A percentile compares a stretch with the other conserved stretches of the same genome.
Conservation (phyloP, 2,329 filamentous ascomycete genomes). For the Aureobasidium namibiae region DNA sequence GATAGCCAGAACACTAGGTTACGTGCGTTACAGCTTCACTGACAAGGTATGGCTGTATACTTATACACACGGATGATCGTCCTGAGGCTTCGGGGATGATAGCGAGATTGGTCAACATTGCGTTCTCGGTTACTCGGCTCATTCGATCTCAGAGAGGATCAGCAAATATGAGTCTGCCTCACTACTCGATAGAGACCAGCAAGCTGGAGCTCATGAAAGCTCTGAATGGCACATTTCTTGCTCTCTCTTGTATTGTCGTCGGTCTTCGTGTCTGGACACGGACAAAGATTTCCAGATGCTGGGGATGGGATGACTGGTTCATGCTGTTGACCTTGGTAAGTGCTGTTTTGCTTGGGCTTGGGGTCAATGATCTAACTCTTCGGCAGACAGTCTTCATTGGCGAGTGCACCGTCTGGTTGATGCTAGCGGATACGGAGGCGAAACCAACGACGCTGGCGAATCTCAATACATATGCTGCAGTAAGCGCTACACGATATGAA, state of each 20-base stretch:
- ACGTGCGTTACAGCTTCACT: neutral
- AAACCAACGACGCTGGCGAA: neutral
- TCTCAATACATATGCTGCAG: neutral
- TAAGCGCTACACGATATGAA: neutral
- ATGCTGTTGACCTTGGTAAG: conserved; percentile 33
- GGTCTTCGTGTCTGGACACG: conserved; percentile 33
- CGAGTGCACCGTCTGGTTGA: neutral
- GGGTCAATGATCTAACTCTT: neutral
- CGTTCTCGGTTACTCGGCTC: neutral
- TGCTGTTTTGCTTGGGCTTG: neutral
- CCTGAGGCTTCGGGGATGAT: no score
- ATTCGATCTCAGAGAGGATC: neutral
- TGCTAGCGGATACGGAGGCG: neutral
- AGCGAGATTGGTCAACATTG: neutral
- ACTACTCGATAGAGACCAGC: neutral
- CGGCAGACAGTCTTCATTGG: conserved; percentile 11
- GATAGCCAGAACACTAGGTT: neutral
- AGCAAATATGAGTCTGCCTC: neutral
- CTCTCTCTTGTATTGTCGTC: conserved; percentile 31
- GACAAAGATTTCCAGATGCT: conserved; percentile 28
- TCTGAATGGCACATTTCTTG: conserved; percentile 24
- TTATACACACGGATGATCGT: neutral
- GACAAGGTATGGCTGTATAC: neutral
- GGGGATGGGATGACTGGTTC: conserved; percentile 36
- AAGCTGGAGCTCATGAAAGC: conserved; percentile 2